phyloP scores from a whole-genome alignment of 2,329 filamentous ascomycete genomes.

The Fusarium marasasianum region DNA sequence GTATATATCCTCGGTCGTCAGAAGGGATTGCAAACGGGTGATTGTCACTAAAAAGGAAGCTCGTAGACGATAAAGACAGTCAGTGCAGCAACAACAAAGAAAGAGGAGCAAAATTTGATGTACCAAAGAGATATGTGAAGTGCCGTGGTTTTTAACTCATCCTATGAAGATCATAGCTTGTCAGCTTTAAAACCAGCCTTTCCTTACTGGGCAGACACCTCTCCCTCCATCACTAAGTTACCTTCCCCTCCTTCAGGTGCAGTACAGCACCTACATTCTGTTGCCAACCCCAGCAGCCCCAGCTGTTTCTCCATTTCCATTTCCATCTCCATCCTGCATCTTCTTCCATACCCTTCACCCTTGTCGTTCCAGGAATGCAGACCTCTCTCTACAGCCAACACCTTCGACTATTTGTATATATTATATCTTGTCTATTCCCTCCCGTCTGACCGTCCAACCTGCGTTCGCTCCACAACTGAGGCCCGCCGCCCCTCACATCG shows the following conservation, averaged over 20 bases:
- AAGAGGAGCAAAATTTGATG: not conserved
- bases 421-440: not conserved
- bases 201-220: constrained; percentile 33
- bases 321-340: not conserved
- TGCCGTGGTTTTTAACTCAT: not conserved
- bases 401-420: constrained; percentile 14
- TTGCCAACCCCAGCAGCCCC: constrained; percentile 30
- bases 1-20: not conserved
- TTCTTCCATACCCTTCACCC: not conserved
- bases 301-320: constrained; percentile 34
- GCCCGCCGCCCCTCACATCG: constrained; percentile 26
- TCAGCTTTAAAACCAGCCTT: constrained; percentile 29
- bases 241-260: constrained; percentile 19
- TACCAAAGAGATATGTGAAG: not conserved
- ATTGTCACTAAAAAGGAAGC: not conserved
- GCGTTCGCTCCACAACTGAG: not conserved
- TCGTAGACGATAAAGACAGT: not conserved
- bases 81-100: not conserved
- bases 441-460: not conserved
- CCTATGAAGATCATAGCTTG: constrained; percentile 17
- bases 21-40: not conserved
- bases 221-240: not conserved
- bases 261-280: not conserved
- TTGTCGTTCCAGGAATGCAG: constrained; percentile 12
- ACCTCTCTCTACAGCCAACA: not conserved